Conservation (phyloP, 805 yeast species). For the Candida broadrunensis region DNA sequence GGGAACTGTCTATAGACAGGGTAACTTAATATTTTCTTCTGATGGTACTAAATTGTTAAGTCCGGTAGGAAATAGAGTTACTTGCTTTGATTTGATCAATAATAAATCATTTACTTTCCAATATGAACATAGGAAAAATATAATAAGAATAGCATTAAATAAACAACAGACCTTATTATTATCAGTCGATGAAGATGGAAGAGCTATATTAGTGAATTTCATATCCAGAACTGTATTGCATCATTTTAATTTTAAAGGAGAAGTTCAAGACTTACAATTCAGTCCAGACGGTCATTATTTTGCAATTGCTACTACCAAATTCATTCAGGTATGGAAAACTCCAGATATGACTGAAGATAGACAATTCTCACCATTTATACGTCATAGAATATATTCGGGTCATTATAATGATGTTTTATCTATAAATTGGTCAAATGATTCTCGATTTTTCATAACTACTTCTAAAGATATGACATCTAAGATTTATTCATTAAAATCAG, state of each 20-base stretch:
- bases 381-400: conserved; percentile 88
- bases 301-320: conserved; percentile 80
- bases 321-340: conserved; percentile 90
- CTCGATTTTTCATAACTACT: conserved; percentile 80
- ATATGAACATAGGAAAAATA: conserved; percentile 88
- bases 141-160: conserved; percentile 77
- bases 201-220: conserved; percentile 89
- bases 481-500: conserved; percentile 71
- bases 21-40: conserved; percentile 80
- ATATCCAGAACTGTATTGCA: conserved; percentile 80
- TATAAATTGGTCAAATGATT: conserved; percentile 86
- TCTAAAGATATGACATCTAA: conserved; percentile 89
- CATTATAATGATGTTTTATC: conserved; percentile 81
- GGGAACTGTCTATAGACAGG: conserved; percentile 93
- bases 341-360: conserved; percentile 79
- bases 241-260: conserved; percentile 88
- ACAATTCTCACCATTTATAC: conserved; percentile 94
- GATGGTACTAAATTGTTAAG: conserved; percentile 83
- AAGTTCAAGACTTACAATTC: conserved; percentile 71
- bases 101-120: conserved; percentile 85
- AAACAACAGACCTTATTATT: conserved; percentile 75
- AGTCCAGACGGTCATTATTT: conserved; percentile 86
- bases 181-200: conserved; percentile 86
- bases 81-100: conserved; percentile 81
- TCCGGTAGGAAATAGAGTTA: conserved; percentile 93